phyloP scores from a whole-genome alignment of 768 basidiomycete genomes.

The Omphalotus guepiniiformis region DNA sequence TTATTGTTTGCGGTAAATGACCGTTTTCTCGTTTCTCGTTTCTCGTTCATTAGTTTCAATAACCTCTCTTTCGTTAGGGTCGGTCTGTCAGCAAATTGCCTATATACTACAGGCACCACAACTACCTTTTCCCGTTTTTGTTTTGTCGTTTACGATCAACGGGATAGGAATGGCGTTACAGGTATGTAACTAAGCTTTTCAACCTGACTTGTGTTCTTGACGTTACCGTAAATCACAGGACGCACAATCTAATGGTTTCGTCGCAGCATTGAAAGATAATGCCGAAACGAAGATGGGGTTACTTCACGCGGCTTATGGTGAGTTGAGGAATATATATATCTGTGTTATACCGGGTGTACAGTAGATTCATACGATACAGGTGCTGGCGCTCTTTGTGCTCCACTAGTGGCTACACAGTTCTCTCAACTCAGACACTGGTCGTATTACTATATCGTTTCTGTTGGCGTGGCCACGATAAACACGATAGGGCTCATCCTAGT shows the following conservation, averaged over 20 bases:
- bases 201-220: slow-evolving; percentile 23
- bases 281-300: slow-evolving; percentile 45
- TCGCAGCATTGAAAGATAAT: slow-evolving; percentile 38
- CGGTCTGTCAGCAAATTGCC: neutral
- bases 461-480: slow-evolving; percentile 47
- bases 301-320: slow-evolving; percentile 45
- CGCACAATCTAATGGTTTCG: slow-evolving; percentile 47
- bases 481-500: slow-evolving; percentile 36
- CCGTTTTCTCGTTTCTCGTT: no score
- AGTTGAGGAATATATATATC: no score
- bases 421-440: slow-evolving; percentile 45
- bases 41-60: no score
- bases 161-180: slow-evolving; percentile 29
- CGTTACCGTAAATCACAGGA: slow-evolving; percentile 25
- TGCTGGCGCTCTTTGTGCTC: slow-evolving; percentile 43
- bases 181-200: slow-evolving; percentile 20
- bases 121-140: slow-evolving; percentile 52
- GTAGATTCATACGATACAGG: no score
- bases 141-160: slow-evolving; percentile 30
- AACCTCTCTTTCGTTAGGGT: slow-evolving; percentile 10
- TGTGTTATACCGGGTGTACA: no score
- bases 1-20: no score
- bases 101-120: slow-evolving; percentile 32
- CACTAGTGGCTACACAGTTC: slow-evolving; percentile 61
- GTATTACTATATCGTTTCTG: slow-evolving; percentile 50